phyloP scores from a whole-genome alignment of 2,329 filamentous ascomycete species.

The Calcarisporium arbuscula region DNA sequence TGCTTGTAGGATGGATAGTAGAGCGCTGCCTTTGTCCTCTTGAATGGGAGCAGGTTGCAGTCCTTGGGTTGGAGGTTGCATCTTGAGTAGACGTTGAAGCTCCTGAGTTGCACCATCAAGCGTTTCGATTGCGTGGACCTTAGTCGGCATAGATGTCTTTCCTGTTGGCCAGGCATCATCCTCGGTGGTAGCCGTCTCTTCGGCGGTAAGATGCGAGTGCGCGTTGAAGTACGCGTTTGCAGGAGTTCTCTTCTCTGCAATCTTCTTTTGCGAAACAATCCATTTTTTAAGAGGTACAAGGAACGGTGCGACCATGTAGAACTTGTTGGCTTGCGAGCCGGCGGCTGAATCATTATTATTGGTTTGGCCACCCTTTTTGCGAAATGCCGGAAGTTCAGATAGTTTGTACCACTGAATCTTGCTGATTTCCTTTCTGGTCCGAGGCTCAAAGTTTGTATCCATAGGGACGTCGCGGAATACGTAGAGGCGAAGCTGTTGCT shows the following conservation, averaged over 20 bases:
- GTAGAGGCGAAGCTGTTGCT: constrained; percentile 89
- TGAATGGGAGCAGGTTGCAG: constrained; percentile 28
- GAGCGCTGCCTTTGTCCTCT: constrained; percentile 42
- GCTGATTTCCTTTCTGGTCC: constrained; percentile 94
- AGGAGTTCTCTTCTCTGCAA: constrained; percentile 47
- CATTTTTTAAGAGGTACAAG: constrained; percentile 79
- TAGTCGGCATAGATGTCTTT: constrained; percentile 23
- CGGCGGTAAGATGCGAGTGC: constrained; percentile 34
- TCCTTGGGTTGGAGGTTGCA: constrained; percentile 47
- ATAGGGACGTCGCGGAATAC: constrained; percentile 85
- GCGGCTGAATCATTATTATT: constrained; percentile 50
- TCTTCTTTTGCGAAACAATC: constrained; percentile 78
- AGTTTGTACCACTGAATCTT: constrained; percentile 94
- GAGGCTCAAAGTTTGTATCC: constrained; percentile 81
- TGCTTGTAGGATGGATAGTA: constrained; percentile 47
- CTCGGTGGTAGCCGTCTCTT: constrained; percentile 56
- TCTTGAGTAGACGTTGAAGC: constrained; percentile 48
- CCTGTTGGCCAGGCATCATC: constrained; percentile 49
- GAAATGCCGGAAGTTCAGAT: constrained; percentile 76
- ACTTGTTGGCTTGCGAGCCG: constrained; percentile 68
- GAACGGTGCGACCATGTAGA: constrained; percentile 98
- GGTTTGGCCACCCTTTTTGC: constrained; percentile 55
- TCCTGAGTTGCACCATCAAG: constrained; percentile 46
- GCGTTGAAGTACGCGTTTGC: constrained; percentile 34
- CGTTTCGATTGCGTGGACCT: constrained; percentile 36